Evolutionary conservation across 2,329 filamentous ascomycete species (phyloP), one percentile per base, ranked within the genome.

Genomic region (Penicillium sp.): DNA sequence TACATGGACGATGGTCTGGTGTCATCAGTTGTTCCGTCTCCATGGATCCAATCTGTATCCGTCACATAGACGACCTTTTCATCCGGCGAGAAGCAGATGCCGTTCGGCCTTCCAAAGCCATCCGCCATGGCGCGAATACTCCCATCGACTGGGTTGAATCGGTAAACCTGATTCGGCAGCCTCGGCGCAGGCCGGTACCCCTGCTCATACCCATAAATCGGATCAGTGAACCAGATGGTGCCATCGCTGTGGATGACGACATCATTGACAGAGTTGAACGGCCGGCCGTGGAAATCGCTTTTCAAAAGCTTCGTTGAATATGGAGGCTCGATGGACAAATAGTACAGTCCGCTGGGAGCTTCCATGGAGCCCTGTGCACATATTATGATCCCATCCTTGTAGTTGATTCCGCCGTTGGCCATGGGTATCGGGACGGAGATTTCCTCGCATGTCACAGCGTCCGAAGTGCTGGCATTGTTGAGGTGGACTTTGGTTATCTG

Each of bases 401-500:
- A 82, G 60, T 84, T 84, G 44, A 83, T 76, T 7, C 81, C 83
- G 21, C 83, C 83, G 53, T 85, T 85, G 7, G 77, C 79, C 80
- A 84, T 83, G 2, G 71, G 70, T 0, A 82, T 72, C 2, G 70
- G 67, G 0, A 69, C 71, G 0, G 68, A 63, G 13, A 82, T 71
- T 19, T 67, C 64, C 41, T 68, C 64, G 15, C 50, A 60, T 38
- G 50, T 61, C 1, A 62, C 50, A 1, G 35, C 30, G 7, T 19
- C 49, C 51, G 52, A 47, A 9, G 47, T 15, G 26, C n/a, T 45
- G 35, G 35, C 26, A 17, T 48, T 41, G 23, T 19, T 15, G 2
- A 65, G 56, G 30, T 64, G 19, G 4, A 69, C 56, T 48, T 62
- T 63, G 31, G 71, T 63, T 17, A 75, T 70, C 19, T 71, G 67